Base-by-base conservation (phyloP, 805 yeast genomes). In the Wickerhamomyces bisporus region DNA sequence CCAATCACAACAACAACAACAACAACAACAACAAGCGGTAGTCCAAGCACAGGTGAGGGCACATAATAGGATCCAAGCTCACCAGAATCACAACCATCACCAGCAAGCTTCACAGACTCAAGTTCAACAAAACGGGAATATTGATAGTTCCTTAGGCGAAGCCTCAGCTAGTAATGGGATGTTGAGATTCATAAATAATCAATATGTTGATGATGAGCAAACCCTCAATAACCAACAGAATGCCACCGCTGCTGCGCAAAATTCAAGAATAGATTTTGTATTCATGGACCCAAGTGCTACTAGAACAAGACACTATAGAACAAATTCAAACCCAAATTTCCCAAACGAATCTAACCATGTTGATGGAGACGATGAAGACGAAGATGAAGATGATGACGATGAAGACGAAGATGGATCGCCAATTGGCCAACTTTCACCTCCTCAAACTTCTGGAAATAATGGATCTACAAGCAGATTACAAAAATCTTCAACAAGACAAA, bases 241-340 rank as follows among this genome's bases (percentile, higher is more conserved):
- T 2, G 24, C 34, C 6, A 42, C 34, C 18, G 17, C 42, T n/a
- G 41, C 39, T 11, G 32, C 39, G 8, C 39, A 29, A 27, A 48
- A 47, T 35, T 30, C 56, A n/a, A 44, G 57, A 42, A 47, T 53
- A 26, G 59, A 53, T 34, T 55, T 55, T 34, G 58, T 55, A 3
- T 53, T 52, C 20, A 55, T 55, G 56, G 58, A 55, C 21, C 59
- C 59, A 38, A 44, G 52, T 31, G 48, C 56, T 2, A 40, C 48
- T 10, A 43, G 56, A 29, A 36, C 47, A 12, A 43, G 52, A 32
- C 57, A 49, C 33, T 53, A 29, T 33, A 41, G 52, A 43, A 26
- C 50, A 8, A 48, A 40, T 30, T 45, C 57, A 3, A 36, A 25
- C 23, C 9, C 34, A 6, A 15, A 6, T 30, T 30, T 16, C n/a